Base-by-base conservation (phyloP, 345 rosid species). In the Nasturtium officinale region DNA sequence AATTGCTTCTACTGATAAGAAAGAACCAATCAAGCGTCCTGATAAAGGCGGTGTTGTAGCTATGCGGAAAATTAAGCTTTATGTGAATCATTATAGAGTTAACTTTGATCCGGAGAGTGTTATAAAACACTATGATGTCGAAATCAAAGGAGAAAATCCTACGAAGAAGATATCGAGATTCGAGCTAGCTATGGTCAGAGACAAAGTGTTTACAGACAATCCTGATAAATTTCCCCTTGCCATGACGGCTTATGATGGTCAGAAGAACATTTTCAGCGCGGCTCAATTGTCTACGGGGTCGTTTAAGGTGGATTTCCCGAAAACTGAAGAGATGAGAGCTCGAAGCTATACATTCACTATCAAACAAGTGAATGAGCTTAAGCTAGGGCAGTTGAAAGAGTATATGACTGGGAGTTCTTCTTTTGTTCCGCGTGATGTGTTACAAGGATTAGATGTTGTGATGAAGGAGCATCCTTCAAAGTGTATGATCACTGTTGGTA, bases 361-460 rank as follows among this genome's bases (percentile, higher is more conserved):
- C 37, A 89, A 83, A 67, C 83, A 79, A 45, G 97, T 93, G 83
- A 87, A 74, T 65, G 85, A 82, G 76, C 89, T 89, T 47, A 84
- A 73, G 83, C 80, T 86, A 38, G 13, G 74, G 53, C 82, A 87
- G 68, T 66, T 93, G 88, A 79, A 71, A 78, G 90, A 85, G 30
- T 93, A 90, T 76, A 75, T 86, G 63, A 61, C 63, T 0, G 88
- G 89, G 26, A 33, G 56, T 0, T 70, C 74, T 2, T 43, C 65
- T 21, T 54, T 77, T 0, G 29, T 78, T 5, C 97, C 98, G 5
- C 90, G 96, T 35, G 96, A 90, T 32, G 83, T 90, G 17, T 63
- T 93, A 80, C 98, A 90, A 78, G 97, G 91, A 17, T 74, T 93
- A 90, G 97, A 93, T 82, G 83, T 93, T 11, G 92, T 93, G 48